Conservation (phyloP, 768 basidiomycete species). For the Lentinus tigrinus region DNA sequence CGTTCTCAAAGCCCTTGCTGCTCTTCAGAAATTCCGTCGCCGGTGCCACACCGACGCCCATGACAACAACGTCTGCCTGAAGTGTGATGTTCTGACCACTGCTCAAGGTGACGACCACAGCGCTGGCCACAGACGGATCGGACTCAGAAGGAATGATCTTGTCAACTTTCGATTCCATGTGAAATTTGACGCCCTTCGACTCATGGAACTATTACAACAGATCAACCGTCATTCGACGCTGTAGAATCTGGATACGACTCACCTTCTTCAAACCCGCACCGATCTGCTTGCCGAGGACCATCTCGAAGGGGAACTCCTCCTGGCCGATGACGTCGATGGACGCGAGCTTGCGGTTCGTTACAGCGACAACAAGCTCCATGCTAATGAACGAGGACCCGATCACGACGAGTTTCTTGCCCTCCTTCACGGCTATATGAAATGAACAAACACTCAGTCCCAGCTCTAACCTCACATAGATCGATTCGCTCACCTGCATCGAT, state of each 20-base stretch:
- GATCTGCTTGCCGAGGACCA: slow-evolving; percentile 77
- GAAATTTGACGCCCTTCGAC: slow-evolving; percentile 81
- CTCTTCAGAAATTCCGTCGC: slow-evolving; percentile 77
- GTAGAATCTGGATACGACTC: neutral
- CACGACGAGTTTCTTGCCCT: slow-evolving; percentile 75
- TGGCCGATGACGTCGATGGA: slow-evolving; percentile 84
- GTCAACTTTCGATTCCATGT: slow-evolving; percentile 68
- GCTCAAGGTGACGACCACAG: slow-evolving; percentile 36
- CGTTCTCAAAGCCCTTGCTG: slow-evolving; percentile 52
- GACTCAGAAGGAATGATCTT: slow-evolving; percentile 44
- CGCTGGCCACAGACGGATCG: slow-evolving; percentile 21
- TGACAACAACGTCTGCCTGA: slow-evolving; percentile 73
- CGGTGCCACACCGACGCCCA: slow-evolving; percentile 86
- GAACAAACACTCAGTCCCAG: neutral
- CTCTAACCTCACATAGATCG: neutral
- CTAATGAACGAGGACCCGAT: slow-evolving; percentile 91
- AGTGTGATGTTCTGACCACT: slow-evolving; percentile 65
- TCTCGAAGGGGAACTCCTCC: slow-evolving; percentile 78
- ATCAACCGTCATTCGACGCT: neutral
- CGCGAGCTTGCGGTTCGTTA: slow-evolving; percentile 70
- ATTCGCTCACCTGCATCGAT: slow-evolving; percentile 58
- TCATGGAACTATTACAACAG: slow-evolving; percentile 61
- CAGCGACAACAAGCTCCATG: slow-evolving; percentile 86
- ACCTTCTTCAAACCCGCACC: slow-evolving; percentile 80
- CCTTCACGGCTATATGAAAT: slow-evolving; percentile 49